Evolutionary conservation across 192 early-diverging fungal species (phyloP).

Genomic region (Dissophora ornata): DNA sequence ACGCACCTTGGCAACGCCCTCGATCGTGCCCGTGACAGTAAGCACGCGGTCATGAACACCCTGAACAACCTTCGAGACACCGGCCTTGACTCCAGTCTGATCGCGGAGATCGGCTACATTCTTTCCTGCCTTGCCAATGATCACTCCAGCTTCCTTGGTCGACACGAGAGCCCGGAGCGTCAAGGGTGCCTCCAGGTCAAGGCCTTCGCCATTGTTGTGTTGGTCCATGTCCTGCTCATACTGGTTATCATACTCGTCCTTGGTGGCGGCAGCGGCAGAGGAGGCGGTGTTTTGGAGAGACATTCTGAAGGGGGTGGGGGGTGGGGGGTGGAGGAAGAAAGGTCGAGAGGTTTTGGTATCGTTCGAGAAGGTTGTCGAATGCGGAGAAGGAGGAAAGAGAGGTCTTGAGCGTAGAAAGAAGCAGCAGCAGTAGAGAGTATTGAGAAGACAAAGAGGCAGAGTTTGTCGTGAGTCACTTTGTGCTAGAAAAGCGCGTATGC

Average conservation of each 20-base stretch:
- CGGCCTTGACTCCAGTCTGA: conserved; percentile 87
- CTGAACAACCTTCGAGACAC: conserved; percentile 90
- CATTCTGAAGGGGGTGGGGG: conserved; percentile 6
- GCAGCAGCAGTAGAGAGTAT: background rate
- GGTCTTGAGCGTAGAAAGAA: background rate
- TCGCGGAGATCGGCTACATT: conserved; percentile 92
- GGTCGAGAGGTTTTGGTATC: background rate
- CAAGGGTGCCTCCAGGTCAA: conserved; percentile 30
- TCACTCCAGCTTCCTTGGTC: conserved; percentile 92
- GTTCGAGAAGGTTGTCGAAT: conserved; percentile 6
- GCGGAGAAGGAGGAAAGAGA: background rate
- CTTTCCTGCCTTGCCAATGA: conserved; percentile 85
- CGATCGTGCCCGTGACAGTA: conserved; percentile 77
- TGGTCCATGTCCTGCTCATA: conserved; percentile 15
- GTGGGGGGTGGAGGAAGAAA: too few species aligned
- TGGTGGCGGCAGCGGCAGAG: background rate
- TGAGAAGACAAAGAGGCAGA: conserved; percentile 2
- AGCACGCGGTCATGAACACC: conserved; percentile 89
- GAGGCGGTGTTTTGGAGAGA: conserved; percentile 1
- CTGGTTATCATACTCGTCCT: conserved; percentile 15
- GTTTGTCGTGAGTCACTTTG: conserved; percentile 16
- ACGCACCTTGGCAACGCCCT: conserved; percentile 76
- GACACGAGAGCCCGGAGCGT: conserved; percentile 83
- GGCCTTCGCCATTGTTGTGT: conserved; percentile 10
- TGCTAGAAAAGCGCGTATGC: background rate